These are phyloP conservation scores for maize (Zea mays) DNA, from an alignment of 176 grass and related monocot species.

Conservation along the genomic window DNA sequence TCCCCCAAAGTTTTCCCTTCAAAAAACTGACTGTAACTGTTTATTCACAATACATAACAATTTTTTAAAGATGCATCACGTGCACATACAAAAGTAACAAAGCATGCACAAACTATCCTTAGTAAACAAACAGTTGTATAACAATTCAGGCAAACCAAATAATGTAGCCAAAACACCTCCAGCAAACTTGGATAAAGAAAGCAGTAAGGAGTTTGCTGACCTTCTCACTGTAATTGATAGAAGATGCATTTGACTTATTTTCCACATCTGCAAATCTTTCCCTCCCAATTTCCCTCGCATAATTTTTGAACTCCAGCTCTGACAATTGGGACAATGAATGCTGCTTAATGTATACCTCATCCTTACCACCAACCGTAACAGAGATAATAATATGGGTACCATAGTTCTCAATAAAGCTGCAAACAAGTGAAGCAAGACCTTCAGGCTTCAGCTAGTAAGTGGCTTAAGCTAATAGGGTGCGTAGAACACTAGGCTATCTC, in stretches of 20 bases:
- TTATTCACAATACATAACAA: slow-evolving; percentile 13
- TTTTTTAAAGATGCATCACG: not conserved
- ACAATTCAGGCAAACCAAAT: not conserved
- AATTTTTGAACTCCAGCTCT: slow-evolving; percentile 81
- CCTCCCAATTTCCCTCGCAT: slow-evolving; percentile 78
- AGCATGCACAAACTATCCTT: not conserved
- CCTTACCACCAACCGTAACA: slow-evolving; percentile 93
- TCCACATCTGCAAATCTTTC: slow-evolving; percentile 80
- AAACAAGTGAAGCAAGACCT: slow-evolving; percentile 37
- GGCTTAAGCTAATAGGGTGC: slow-evolving; percentile 22
- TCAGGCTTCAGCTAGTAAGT: slow-evolving; percentile 12
- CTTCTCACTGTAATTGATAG: slow-evolving; percentile 84
- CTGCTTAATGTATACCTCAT: slow-evolving; percentile 98
- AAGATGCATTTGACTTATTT: slow-evolving; percentile 57
- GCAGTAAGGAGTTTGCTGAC: slow-evolving; percentile 52
- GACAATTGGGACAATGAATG: slow-evolving; percentile 94
- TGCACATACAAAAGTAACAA: slow-evolving; percentile 17
- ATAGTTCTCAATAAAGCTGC: slow-evolving; percentile 95
- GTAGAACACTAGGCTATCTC: not conserved
- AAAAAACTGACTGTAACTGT: not conserved
- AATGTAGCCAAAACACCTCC: not conserved
- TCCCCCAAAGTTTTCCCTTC: not conserved
- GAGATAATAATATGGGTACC: slow-evolving; percentile 95
- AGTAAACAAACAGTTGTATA: slow-evolving; percentile 1
- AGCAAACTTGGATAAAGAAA: slow-evolving; percentile 11